Evolutionary conservation across 2,329 filamentous ascomycete genomes (phyloP).

Genomic region (Ophiostoma piceae): DNA sequence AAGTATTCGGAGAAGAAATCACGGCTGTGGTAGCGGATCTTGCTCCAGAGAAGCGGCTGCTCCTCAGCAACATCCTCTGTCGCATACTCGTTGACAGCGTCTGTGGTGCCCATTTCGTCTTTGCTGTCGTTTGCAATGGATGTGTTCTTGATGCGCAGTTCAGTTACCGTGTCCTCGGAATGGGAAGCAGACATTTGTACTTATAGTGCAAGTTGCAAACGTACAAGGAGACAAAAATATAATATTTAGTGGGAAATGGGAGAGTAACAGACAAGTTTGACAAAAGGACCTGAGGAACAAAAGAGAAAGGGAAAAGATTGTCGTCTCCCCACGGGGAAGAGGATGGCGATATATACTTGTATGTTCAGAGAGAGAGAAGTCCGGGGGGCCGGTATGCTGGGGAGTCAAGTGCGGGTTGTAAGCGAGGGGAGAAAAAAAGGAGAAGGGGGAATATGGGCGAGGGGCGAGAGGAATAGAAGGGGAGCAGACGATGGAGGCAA

Average conservation of each 20-base stretch:
- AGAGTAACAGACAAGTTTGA: slow-evolving; percentile 12
- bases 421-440: background rate
- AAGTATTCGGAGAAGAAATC: slow-evolving; percentile 64
- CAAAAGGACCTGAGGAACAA: background rate
- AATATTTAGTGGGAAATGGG: background rate
- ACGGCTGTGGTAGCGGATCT: slow-evolving; percentile 45
- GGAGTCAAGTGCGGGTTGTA: background rate
- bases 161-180: slow-evolving; percentile 20
- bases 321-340: slow-evolving; percentile 18
- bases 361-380: background rate
- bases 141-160: slow-evolving; percentile 18
- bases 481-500: background rate
- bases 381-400: slow-evolving; percentile 4
- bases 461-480: background rate
- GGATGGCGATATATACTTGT: slow-evolving; percentile 16
- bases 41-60: slow-evolving; percentile 43
- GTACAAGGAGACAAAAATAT: background rate
- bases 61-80: slow-evolving; percentile 16
- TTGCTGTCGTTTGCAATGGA: slow-evolving; percentile 16
- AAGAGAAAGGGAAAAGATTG: slow-evolving; percentile 14
- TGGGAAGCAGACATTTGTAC: slow-evolving; percentile 22
- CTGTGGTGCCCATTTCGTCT: slow-evolving; percentile 20
- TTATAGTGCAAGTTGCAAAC: background rate
- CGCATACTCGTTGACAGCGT: slow-evolving; percentile 18
- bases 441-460: background rate